Evolutionary conservation across 257 asterid genomes (phyloP).

Genomic region (Capsicum chinense): DNA sequence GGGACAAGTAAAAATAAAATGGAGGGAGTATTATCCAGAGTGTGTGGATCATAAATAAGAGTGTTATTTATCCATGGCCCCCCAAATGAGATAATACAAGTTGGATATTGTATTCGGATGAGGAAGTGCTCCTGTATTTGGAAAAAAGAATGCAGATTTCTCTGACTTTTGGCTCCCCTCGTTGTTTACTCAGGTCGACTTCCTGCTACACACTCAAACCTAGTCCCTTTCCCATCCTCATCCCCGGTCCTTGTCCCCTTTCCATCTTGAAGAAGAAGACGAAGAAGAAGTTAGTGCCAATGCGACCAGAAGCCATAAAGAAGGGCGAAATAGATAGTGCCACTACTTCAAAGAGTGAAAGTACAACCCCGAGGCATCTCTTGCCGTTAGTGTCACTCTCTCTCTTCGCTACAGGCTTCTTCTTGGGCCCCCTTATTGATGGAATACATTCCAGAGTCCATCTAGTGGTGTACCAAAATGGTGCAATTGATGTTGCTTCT

Average conservation of each 20-base stretch:
- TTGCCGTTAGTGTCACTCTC: constrained; percentile 55
- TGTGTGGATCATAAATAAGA: too few relatives aligned
- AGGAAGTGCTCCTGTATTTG: background rate
- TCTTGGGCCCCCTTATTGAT: constrained; percentile 75
- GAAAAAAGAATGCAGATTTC: background rate
- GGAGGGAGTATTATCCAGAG: too few relatives aligned
- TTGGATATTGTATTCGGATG: too few relatives aligned
- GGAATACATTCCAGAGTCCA: constrained; percentile 74
- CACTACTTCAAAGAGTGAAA: background rate
- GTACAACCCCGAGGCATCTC: background rate
- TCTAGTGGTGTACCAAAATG: constrained; percentile 69
- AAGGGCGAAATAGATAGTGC: constrained; percentile 28
- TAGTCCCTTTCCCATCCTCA: background rate
- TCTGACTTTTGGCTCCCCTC: background rate
- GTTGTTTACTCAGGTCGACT: constrained; percentile 17
- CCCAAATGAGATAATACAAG: too few relatives aligned
- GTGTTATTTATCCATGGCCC: too few relatives aligned
- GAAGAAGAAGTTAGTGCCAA: background rate
- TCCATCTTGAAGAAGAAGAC: background rate
- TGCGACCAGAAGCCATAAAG: background rate
- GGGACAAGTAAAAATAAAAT: too few relatives aligned
- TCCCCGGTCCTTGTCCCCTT: background rate
- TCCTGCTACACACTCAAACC: background rate
- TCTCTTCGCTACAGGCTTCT: constrained; percentile 63
- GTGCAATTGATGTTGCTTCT: constrained; percentile 69